Conservation (phyloP, 1,284 basidiomycete species). For the Coriolopsis trogii region DNA sequence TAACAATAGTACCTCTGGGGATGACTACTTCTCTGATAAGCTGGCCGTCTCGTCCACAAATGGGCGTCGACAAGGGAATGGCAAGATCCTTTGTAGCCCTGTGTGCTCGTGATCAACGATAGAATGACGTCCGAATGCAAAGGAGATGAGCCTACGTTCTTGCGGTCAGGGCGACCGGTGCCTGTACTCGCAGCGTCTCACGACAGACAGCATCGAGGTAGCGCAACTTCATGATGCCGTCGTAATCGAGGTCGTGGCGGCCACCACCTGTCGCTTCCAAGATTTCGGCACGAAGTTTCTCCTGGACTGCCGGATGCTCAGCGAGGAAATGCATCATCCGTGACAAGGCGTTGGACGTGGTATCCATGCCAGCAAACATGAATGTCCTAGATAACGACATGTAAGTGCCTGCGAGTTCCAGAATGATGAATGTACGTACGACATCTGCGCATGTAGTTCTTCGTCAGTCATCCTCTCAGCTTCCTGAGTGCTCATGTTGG, state of each 20-base stretch:
- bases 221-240: slow-evolving; percentile 33
- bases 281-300: slow-evolving; percentile 30
- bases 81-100: slow-evolving; percentile 24
- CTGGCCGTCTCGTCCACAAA: slow-evolving; percentile 32
- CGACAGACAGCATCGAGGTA: slow-evolving; percentile 38
- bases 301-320: slow-evolving; percentile 7
- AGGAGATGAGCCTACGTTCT: slow-evolving; percentile 8
- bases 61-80: slow-evolving; percentile 29
- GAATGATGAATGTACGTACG: slow-evolving; percentile 8
- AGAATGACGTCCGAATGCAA: not conserved
- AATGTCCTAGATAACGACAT: slow-evolving; percentile 21
- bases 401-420: not conserved
- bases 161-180: not conserved
- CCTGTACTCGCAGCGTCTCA: slow-evolving; percentile 30
- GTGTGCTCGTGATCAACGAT: slow-evolving; percentile 4
- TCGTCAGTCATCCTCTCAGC: slow-evolving; percentile 15
- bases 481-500: slow-evolving; percentile 25
- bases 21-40: slow-evolving; percentile 41
- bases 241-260: slow-evolving; percentile 27
- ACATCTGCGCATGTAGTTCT: slow-evolving; percentile 32
- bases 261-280: slow-evolving; percentile 6
- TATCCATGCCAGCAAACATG: slow-evolving; percentile 33
- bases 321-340: slow-evolving; percentile 28
- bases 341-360: slow-evolving; percentile 32
- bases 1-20: slow-evolving; percentile 47